Evolutionary conservation across 1,284 basidiomycete species (phyloP).

Genomic region (Ustilago trichophora): DNA sequence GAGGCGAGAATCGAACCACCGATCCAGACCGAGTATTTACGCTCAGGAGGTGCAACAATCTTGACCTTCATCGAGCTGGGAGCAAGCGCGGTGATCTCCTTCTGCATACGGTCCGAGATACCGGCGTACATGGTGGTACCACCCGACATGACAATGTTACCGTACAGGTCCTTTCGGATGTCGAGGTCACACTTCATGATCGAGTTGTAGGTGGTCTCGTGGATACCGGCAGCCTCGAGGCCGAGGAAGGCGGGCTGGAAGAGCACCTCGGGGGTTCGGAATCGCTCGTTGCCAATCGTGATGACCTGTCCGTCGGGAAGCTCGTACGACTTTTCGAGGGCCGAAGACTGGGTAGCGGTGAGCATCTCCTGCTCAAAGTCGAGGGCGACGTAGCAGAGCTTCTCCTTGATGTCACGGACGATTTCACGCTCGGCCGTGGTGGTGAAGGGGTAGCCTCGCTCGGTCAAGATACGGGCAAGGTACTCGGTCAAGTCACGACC

Average conservation of each 20-base stretch:
- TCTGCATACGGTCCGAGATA: constrained; percentile 96
- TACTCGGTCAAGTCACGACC: constrained; percentile 92
- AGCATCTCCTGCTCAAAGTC: constrained; percentile 97
- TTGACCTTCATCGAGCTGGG: constrained; percentile 85
- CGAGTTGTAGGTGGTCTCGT: constrained; percentile 93
- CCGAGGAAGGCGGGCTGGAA: constrained; percentile 96
- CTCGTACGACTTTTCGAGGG: constrained; percentile 94
- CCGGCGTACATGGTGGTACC: constrained; percentile 98
- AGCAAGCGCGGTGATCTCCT: constrained; percentile 88
- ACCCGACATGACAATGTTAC: constrained; percentile 92
- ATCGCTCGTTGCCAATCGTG: constrained; percentile 94
- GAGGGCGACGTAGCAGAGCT: constrained; percentile 94
- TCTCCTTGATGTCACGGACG: constrained; percentile 98
- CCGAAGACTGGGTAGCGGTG: constrained; percentile 88
- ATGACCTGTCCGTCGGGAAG: constrained; percentile 96
- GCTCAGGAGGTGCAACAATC: constrained; percentile 66
- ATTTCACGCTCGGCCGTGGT: constrained; percentile 93
- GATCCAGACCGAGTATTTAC: constrained; percentile 86
- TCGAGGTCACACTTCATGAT: constrained; percentile 77
- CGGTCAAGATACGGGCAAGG: constrained; percentile 90
- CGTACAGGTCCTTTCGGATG: constrained; percentile 82
- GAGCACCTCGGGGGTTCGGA: constrained; percentile 95
- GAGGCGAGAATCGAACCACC: constrained; percentile 97
- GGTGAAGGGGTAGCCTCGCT: constrained; percentile 94
- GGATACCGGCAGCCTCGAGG: constrained; percentile 91